Conservation (phyloP, 2,329 filamentous ascomycete genomes). For the Cladosporium sp. region DNA sequence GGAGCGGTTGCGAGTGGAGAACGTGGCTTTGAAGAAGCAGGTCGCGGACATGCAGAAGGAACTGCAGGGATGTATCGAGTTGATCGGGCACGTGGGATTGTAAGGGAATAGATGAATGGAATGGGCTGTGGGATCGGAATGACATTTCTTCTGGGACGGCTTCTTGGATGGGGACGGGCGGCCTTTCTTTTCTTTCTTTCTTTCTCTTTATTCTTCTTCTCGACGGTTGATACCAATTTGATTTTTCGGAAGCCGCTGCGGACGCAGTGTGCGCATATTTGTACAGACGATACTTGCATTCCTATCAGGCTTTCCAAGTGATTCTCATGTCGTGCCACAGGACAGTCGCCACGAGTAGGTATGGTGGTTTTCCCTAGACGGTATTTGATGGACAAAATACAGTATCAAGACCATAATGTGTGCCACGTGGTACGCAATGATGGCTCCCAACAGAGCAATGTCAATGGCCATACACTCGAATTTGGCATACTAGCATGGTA, state of each 20-base stretch:
- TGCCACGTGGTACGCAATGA: too few relatives aligned
- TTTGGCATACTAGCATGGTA: too few relatives aligned
- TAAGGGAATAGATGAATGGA: neutral
- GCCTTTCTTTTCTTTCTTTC: neutral
- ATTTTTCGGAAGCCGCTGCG: neutral
- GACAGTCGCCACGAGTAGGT: neutral
- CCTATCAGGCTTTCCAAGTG: neutral
- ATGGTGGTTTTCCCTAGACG: neutral
- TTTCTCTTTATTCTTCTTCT: neutral
- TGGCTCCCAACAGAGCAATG: neutral
- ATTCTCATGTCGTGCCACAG: neutral
- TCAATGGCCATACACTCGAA: neutral
- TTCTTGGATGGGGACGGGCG: neutral
- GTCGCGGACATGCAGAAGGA: slow-evolving; percentile 56
- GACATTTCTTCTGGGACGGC: neutral
- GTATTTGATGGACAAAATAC: too few relatives aligned
- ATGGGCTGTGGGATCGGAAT: neutral
- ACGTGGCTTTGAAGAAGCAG: slow-evolving; percentile 52
- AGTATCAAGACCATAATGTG: neutral
- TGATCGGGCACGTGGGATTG: slow-evolving; percentile 40
- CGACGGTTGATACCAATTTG: slow-evolving; percentile 1
- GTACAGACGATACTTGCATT: neutral
- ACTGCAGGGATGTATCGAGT: slow-evolving; percentile 58
- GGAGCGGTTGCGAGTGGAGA: slow-evolving; percentile 56
- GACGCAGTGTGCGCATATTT: neutral